phyloP scores from a whole-genome alignment of 2,329 filamentous ascomycete species.

The Cadophora malorum region DNA sequence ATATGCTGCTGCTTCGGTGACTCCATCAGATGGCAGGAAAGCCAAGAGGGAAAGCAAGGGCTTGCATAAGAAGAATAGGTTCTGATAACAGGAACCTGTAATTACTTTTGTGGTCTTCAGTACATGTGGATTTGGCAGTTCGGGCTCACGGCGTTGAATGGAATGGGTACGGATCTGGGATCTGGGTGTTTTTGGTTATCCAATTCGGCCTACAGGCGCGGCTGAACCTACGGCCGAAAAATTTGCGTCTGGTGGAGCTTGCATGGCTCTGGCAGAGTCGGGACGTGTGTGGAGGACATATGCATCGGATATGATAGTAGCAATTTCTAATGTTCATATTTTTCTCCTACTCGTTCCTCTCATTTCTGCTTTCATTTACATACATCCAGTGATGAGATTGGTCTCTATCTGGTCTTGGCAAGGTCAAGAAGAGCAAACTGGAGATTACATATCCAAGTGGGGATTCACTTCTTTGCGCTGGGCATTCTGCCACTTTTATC shows the following conservation, averaged over 20 bases:
- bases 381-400: not conserved
- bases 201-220: not conserved
- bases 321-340: conserved; percentile 16
- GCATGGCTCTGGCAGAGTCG: not conserved
- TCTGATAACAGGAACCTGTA: conserved; percentile 4
- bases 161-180: conserved; percentile 14
- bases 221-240: not conserved
- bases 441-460: not conserved
- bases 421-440: not conserved
- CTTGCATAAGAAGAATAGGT: conserved; percentile 31
- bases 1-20: conserved; percentile 23
- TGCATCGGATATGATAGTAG: not conserved
- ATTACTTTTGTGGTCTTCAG: not conserved
- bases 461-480: conserved; percentile 1
- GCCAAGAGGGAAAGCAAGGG: conserved; percentile 33
- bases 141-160: conserved; percentile 13
- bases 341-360: not conserved
- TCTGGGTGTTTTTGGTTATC: conserved; percentile 2
- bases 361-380: not conserved
- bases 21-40: conserved; percentile 26
- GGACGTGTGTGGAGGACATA: not conserved
- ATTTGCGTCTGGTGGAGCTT: not conserved
- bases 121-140: not conserved
- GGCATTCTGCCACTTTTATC: not conserved
- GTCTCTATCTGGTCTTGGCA: not conserved